Percentiles rank a stretch among this genome's conserved stretches.
These are phyloP conservation scores for Mortierella sp. DNA, from an alignment of 371 early-diverging fungal genomes.

Conservation along the genomic window DNA sequence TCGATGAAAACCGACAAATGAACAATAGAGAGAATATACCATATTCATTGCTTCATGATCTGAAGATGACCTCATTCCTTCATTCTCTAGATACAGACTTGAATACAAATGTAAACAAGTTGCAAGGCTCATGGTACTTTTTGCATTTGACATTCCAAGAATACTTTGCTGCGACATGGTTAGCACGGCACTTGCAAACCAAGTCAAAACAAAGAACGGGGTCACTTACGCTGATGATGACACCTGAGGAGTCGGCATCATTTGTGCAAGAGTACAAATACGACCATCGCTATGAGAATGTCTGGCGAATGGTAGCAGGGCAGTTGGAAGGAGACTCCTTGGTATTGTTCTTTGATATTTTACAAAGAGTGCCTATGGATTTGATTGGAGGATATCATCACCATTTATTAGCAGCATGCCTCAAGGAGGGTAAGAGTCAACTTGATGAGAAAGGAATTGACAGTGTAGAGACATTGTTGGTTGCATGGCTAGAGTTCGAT, in stretches of 20 bases:
- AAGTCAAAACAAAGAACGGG: no score
- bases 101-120: no score
- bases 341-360: constrained; percentile 9
- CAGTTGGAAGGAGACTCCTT: constrained; percentile 17
- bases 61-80: no score
- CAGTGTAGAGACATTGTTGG: no score
- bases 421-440: constrained; percentile 11
- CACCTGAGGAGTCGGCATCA: constrained; percentile 2
- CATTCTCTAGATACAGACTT: no score
- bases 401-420: constrained; percentile 18
- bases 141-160: no score
- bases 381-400: constrained; percentile 21
- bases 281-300: constrained; percentile 28
- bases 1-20: neutral
- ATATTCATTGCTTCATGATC: neutral
- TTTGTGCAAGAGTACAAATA: constrained; percentile 31
- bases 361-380: constrained; percentile 14
- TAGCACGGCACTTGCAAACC: no score
- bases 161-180: no score
- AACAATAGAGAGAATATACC: neutral
- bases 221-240: constrained; percentile 21
- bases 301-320: constrained; percentile 41
- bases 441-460: no score
- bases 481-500: no score
- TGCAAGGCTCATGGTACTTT: no score